Evolutionary conservation across 805 yeast species (phyloP).

Genomic region (Cyberlindnera lachancei): DNA sequence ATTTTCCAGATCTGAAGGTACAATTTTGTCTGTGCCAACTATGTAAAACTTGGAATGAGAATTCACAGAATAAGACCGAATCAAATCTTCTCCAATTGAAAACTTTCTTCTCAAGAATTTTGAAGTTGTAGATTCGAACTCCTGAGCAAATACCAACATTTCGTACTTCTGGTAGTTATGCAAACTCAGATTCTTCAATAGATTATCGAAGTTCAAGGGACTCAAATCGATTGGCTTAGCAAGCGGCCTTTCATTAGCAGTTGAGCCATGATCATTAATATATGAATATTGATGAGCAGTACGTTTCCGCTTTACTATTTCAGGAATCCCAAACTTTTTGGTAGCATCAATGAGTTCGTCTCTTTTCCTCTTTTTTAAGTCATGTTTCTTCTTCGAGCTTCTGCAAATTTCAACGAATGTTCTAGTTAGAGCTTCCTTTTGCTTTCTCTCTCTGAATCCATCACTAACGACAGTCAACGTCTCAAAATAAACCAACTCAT

Average conservation of each 20-base stretch:
- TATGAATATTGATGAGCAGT: too few relatives aligned
- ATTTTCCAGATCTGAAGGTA: slow-evolving; percentile 21
- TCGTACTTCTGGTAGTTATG: slow-evolving; percentile 5
- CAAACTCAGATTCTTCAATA: slow-evolving; percentile 8
- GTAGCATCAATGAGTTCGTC: slow-evolving; percentile 32
- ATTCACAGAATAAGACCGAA: too few relatives aligned
- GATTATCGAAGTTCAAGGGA: slow-evolving; percentile 17
- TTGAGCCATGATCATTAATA: too few relatives aligned
- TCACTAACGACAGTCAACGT: slow-evolving; percentile 40
- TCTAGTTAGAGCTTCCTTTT: slow-evolving; percentile 27
- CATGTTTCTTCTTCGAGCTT: slow-evolving; percentile 16
- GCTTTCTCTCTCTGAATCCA: slow-evolving; percentile 22
- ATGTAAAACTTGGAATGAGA: slow-evolving; percentile 13
- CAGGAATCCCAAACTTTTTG: slow-evolving; percentile 29
- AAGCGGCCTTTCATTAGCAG: slow-evolving; percentile 4
- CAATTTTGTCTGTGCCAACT: slow-evolving; percentile 19
- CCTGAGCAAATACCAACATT: slow-evolving; percentile 14
- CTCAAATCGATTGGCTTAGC: slow-evolving; percentile 14
- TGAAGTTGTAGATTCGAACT: slow-evolving; percentile 22
- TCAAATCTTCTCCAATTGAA: slow-evolving; percentile 3
- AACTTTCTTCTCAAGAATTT: slow-evolving; percentile 29
- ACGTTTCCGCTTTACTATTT: slow-evolving; percentile 17
- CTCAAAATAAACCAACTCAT: slow-evolving; percentile 43
- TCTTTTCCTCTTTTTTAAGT: slow-evolving; percentile 29
- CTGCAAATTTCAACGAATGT: slow-evolving; percentile 26